Evolutionary conservation across 768 basidiomycete species (phyloP).

Genomic region (Cystobasidium tubakii): DNA sequence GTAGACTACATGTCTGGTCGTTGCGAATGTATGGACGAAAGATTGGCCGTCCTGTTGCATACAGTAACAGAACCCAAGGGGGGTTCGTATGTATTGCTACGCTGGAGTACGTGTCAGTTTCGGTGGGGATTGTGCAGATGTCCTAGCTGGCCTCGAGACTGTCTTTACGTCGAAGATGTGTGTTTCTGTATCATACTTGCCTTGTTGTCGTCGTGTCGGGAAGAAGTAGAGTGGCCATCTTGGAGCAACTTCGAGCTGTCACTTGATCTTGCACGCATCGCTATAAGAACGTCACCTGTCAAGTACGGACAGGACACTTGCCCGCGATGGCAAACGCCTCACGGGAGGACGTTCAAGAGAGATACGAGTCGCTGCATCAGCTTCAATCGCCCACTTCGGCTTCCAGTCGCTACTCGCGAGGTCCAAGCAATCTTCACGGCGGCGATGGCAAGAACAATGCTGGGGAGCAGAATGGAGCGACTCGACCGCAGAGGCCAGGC

Average conservation of each 20-base stretch:
- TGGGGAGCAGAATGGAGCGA: not conserved
- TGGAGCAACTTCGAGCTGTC: not conserved
- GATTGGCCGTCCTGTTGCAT: no score
- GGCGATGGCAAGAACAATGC: not conserved
- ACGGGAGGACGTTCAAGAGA: not conserved
- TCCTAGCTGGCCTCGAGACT: no score
- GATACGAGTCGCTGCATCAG: constrained; percentile 24
- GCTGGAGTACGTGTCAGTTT: no score
- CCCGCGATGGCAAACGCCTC: not conserved
- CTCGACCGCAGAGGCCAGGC: constrained; percentile 5
- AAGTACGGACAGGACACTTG: not conserved
- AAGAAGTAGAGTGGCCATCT: no score
- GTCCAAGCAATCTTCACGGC: not conserved
- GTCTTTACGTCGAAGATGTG: no score
- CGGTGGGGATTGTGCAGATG: no score
- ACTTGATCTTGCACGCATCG: not conserved
- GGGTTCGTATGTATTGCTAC: no score
- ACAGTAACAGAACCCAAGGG: no score
- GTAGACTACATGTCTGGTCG: no score
- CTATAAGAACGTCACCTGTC: not conserved
- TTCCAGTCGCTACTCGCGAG: not conserved
- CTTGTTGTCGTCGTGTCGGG: no score
- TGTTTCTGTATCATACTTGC: no score
- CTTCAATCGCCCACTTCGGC: constrained; percentile 14
- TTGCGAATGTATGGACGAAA: no score